Evolutionary conservation across 805 yeast species (phyloP).

Genomic region (Hanseniaspora jakobsenii): DNA sequence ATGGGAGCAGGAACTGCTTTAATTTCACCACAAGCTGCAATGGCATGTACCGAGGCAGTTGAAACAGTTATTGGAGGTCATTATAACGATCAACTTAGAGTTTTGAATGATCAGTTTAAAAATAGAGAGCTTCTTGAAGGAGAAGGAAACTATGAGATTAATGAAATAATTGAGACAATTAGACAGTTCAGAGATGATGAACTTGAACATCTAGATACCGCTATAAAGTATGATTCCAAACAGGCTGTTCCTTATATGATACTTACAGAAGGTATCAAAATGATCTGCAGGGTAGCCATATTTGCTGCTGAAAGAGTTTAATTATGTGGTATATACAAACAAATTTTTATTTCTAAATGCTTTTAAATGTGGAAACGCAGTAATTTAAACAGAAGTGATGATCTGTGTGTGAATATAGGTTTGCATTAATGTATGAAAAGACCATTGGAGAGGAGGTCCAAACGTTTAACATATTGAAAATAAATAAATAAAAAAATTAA

Average conservation of each 20-base stretch:
- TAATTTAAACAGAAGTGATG: no score
- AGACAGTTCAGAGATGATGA: constrained; percentile 84
- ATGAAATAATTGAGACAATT: constrained; percentile 47
- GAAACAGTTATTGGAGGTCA: constrained; percentile 97
- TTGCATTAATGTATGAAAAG: no score
- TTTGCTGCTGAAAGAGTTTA: constrained; percentile 79
- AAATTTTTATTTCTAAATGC: no score
- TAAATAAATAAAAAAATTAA: neutral
- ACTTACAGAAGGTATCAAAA: constrained; percentile 75
- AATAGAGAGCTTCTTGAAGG: constrained; percentile 26
- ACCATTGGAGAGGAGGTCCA: no score
- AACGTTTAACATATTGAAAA: no score
- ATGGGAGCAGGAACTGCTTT: constrained; percentile 81
- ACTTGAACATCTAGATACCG: constrained; percentile 88
- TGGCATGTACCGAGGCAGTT: constrained; percentile 99
- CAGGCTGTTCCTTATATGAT: constrained; percentile 85
- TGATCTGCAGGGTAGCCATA: constrained; percentile 76
- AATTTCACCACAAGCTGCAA: constrained; percentile 87
- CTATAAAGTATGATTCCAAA: constrained; percentile 82
- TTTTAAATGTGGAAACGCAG: no score
- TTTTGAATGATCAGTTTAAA: constrained; percentile 54
- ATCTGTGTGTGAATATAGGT: no score
- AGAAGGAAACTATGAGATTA: constrained; percentile 38
- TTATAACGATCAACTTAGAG: constrained; percentile 79
- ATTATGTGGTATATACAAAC: constrained; percentile 6